Conservation (phyloP, 768 basidiomycete species). For the Suillus hirtellus region DNA sequence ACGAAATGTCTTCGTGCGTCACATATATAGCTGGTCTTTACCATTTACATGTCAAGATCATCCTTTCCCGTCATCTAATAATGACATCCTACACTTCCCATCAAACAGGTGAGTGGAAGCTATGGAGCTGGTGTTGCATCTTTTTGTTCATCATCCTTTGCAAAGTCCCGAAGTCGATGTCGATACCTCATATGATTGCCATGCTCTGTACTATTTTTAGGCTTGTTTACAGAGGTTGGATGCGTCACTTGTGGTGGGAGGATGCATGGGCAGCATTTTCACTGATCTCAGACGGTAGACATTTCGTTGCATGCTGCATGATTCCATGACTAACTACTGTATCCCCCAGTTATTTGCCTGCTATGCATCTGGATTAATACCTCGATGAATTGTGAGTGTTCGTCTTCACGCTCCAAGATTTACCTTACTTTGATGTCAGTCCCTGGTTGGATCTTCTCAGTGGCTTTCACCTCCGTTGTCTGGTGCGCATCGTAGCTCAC, state of each 20-base stretch:
- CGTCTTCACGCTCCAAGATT: neutral
- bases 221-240: slow-evolving; percentile 3
- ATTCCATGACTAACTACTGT: neutral
- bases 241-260: slow-evolving; percentile 2
- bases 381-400: neutral
- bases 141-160: neutral
- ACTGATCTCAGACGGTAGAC: neutral
- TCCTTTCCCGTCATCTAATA: neutral
- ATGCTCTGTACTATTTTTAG: neutral
- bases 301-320: neutral
- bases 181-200: neutral
- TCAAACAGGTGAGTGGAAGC: neutral
- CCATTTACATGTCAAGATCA: neutral
- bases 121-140: neutral
- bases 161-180: neutral
- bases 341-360: neutral
- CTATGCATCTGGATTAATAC: neutral
- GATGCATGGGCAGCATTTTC: slow-evolving; percentile 4
- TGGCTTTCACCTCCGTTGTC: neutral
- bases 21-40: neutral
- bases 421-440: neutral
- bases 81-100: neutral
- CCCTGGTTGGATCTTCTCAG: neutral
- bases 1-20: neutral
- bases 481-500: neutral